Evolutionary conservation across 1,284 basidiomycete species (phyloP).

Genomic region (Sporisorium graminicola): DNA sequence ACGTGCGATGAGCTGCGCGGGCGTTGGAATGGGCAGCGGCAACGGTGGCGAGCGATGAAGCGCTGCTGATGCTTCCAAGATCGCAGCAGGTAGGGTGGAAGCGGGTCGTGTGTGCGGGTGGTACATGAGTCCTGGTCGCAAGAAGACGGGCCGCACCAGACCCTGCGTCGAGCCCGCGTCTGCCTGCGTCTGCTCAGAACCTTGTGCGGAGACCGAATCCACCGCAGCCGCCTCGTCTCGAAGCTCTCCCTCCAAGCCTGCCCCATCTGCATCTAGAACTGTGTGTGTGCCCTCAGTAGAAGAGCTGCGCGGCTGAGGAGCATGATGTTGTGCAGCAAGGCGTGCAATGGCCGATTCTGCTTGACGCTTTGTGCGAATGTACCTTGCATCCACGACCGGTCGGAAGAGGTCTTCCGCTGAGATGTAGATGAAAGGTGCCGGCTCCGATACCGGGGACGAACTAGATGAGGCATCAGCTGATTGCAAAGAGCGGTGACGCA

Average conservation of each 20-base stretch:
- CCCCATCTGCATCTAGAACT: slow-evolving; percentile 48
- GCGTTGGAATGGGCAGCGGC: slow-evolving; percentile 77
- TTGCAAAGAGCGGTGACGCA: slow-evolving; percentile 29
- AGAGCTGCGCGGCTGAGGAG: slow-evolving; percentile 79
- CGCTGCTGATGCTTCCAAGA: slow-evolving; percentile 77
- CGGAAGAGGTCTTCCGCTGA: slow-evolving; percentile 94
- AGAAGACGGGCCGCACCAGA: slow-evolving; percentile 40
- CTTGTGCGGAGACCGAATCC: neutral
- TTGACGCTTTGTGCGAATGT: slow-evolving; percentile 90
- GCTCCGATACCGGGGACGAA: slow-evolving; percentile 5
- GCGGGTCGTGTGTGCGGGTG: slow-evolving; percentile 91
- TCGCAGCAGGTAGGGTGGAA: slow-evolving; percentile 84
- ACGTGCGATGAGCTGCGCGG: slow-evolving; percentile 48
- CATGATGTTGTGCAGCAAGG: slow-evolving; percentile 74
- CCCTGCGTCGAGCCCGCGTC: slow-evolving; percentile 1
- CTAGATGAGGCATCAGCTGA: neutral
- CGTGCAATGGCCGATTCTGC: slow-evolving; percentile 79
- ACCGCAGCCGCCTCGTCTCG: slow-evolving; percentile 16
- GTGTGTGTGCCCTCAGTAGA: slow-evolving; percentile 5
- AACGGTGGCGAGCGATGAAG: slow-evolving; percentile 50
- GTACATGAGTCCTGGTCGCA: slow-evolving; percentile 84
- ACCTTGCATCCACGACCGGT: slow-evolving; percentile 84
- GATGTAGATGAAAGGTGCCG: slow-evolving; percentile 84
- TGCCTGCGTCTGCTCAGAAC: neutral
- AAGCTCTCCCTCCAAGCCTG: slow-evolving; percentile 43